Conservation (phyloP, 2,329 filamentous ascomycete species). For the Fusarium sp. region DNA sequence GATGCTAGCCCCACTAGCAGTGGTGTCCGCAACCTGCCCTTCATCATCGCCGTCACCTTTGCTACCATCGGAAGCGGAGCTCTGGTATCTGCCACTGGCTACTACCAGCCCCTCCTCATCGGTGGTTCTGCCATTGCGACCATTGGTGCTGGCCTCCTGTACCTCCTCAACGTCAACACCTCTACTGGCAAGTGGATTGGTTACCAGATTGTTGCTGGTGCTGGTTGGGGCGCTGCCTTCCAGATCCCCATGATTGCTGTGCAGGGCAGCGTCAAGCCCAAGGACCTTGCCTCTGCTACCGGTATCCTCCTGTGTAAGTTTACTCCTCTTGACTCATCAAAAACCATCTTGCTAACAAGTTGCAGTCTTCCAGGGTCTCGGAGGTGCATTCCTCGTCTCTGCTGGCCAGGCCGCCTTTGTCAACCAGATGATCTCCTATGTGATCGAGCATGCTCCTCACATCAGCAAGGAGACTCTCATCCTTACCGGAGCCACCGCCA, state of each 20-base stretch:
- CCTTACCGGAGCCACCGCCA: conserved; percentile 63
- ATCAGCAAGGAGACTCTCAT: conserved; percentile 53
- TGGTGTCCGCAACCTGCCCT: conserved; percentile 59
- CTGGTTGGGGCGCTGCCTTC: conserved; percentile 58
- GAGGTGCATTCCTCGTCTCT: conserved; percentile 63
- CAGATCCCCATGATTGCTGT: conserved; percentile 65
- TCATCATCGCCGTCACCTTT: conserved; percentile 58
- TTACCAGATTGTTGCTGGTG: conserved; percentile 64
- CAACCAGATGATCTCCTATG: conserved; percentile 54
- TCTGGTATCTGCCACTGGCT: conserved; percentile 53
- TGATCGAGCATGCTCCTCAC: conserved; percentile 50
- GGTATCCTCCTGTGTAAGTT: conserved; percentile 59
- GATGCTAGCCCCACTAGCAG: conserved; percentile 53
- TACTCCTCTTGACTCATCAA: neutral
- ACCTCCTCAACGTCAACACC: conserved; percentile 54
- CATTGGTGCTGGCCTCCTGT: conserved; percentile 57
- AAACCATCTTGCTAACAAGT: conserved; percentile 23
- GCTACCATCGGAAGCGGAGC: conserved; percentile 54
- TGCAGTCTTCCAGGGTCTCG: conserved; percentile 61
- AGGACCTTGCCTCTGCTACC: conserved; percentile 60
- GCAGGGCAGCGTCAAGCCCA: conserved; percentile 54
- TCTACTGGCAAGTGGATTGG: conserved; percentile 61
- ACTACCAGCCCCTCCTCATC: conserved; percentile 59
- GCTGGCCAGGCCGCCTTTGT: conserved; percentile 61
- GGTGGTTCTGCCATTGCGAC: conserved; percentile 57